phyloP scores from a whole-genome alignment of 2,329 filamentous ascomycete species.

The Chalara sp. region DNA sequence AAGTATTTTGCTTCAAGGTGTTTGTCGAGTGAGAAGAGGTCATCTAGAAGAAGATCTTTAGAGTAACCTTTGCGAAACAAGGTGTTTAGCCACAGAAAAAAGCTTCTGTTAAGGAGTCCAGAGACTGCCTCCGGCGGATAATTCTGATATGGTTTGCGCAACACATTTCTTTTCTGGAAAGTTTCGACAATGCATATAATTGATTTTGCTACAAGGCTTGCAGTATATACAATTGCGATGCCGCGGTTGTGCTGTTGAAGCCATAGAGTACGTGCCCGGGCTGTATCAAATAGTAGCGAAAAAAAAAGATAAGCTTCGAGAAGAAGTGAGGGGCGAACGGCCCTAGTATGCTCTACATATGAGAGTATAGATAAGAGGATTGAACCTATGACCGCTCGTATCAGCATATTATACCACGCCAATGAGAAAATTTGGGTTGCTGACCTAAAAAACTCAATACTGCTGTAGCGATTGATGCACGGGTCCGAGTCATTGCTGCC shows the following conservation, averaged over 20 bases:
- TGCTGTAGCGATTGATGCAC: conserved; percentile 16
- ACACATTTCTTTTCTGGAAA: conserved; percentile 11
- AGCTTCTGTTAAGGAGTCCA: conserved; percentile 26
- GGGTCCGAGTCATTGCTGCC: conserved; percentile 10
- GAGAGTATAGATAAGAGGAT: conserved; percentile 14
- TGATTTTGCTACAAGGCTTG: conserved; percentile 13
- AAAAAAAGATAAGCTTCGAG: conserved; percentile 20
- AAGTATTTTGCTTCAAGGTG: conserved; percentile 12
- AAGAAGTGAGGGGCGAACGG: conserved; percentile 15
- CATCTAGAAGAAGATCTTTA: conserved; percentile 22
- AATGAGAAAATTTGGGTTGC: no score
- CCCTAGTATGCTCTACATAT: conserved; percentile 15
- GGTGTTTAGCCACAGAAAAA: conserved; percentile 31
- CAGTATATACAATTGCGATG: conserved; percentile 5
- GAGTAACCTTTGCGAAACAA: conserved; percentile 26
- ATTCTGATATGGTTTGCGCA: conserved; percentile 7
- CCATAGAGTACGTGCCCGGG: conserved; percentile 15
- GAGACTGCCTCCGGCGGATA: conserved; percentile 25
- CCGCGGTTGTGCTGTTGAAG: conserved; percentile 4
- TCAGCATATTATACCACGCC: no score
- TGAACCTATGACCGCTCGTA: conserved; percentile 7
- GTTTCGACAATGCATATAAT: conserved; percentile 15
- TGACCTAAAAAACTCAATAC: conserved; percentile 2
- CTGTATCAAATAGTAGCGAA: conserved; percentile 17
- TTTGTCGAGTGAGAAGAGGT: conserved; percentile 17